These are phyloP conservation scores for Kuraishia floccosa DNA, from an alignment of 805 yeast species.

Conservation along the genomic window DNA sequence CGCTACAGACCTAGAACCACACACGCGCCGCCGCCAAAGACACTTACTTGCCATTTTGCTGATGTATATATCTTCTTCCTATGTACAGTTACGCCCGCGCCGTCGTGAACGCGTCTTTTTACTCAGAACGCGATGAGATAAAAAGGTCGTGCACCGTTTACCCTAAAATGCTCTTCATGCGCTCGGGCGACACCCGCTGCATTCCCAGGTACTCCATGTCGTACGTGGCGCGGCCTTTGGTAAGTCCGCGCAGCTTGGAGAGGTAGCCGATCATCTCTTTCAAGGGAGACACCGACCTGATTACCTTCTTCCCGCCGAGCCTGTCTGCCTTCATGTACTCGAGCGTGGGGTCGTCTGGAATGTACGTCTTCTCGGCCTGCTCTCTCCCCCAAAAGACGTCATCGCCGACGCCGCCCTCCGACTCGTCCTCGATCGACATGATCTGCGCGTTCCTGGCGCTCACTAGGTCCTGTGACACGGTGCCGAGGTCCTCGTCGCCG, in stretches of 20 bases:
- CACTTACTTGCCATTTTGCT: slow-evolving; percentile 6
- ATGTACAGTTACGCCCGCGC: no score
- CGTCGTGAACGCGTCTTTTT: no score
- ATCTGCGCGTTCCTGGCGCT: slow-evolving; percentile 71
- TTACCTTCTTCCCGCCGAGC: slow-evolving; percentile 32
- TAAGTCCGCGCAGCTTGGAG: slow-evolving; percentile 63
- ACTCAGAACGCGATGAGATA: no score
- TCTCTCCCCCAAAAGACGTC: slow-evolving; percentile 34
- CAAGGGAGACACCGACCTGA: slow-evolving; percentile 77
- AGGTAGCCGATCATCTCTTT: slow-evolving; percentile 87
- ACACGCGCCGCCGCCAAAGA: slow-evolving; percentile 2
- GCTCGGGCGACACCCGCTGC: slow-evolving; percentile 49
- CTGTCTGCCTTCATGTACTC: slow-evolving; percentile 17
- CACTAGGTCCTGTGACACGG: slow-evolving; percentile 75
- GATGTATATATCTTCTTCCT: slow-evolving; percentile 1
- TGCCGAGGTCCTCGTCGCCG: slow-evolving; percentile 65
- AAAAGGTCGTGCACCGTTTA: slow-evolving; percentile 2
- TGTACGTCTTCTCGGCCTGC: slow-evolving; percentile 50
- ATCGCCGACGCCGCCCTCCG: slow-evolving; percentile 14
- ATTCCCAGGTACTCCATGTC: slow-evolving; percentile 71
- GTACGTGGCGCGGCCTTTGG: slow-evolving; percentile 83
- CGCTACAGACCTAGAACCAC: no score
- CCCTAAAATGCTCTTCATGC: slow-evolving; percentile 25
- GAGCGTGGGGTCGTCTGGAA: slow-evolving; percentile 71
- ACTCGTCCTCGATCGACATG: slow-evolving; percentile 57